Percentiles rank a stretch among this genome's conserved stretches.
Conservation (phyloP, 2,329 filamentous ascomycete species). For the Stagonosporopsis cucurbitacearum region DNA sequence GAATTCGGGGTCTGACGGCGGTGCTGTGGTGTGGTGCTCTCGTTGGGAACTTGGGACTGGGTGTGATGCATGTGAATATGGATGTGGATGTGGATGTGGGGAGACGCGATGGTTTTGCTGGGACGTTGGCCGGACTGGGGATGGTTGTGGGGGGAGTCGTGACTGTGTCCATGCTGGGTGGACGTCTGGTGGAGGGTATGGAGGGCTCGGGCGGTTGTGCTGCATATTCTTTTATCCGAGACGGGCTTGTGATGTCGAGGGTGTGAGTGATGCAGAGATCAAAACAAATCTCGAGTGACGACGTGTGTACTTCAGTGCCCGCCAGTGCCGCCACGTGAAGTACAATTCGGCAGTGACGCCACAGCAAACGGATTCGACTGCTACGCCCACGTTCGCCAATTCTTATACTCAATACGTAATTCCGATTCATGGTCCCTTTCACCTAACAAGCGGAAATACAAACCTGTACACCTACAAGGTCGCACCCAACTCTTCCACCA, state of each 20-base stretch:
- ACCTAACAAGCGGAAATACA: background rate
- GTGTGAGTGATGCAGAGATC: too few species aligned
- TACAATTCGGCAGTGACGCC: background rate
- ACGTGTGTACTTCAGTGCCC: background rate
- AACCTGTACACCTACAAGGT: background rate
- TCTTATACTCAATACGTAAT: background rate
- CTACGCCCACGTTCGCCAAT: background rate
- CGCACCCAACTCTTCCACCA: background rate
- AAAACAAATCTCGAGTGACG: background rate
- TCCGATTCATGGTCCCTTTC: too few species aligned
- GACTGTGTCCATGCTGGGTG: background rate
- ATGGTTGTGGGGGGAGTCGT: background rate
- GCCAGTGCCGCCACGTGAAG: too few species aligned
- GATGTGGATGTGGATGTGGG: background rate
- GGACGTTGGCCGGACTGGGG: too few species aligned
- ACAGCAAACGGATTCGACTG: constrained; percentile 1
- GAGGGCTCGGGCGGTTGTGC: background rate
- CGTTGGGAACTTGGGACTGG: background rate
- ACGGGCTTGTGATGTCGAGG: too few species aligned
- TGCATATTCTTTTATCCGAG: background rate
- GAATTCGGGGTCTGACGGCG: constrained; percentile 3
- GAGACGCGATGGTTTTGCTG: background rate
- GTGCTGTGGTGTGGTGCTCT: background rate
- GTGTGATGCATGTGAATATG: too few species aligned
- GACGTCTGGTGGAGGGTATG: constrained; percentile 4